These are phyloP conservation scores for Saccharomycopsis olivae DNA, from an alignment of 805 yeast genomes.

Conservation along the genomic window DNA sequence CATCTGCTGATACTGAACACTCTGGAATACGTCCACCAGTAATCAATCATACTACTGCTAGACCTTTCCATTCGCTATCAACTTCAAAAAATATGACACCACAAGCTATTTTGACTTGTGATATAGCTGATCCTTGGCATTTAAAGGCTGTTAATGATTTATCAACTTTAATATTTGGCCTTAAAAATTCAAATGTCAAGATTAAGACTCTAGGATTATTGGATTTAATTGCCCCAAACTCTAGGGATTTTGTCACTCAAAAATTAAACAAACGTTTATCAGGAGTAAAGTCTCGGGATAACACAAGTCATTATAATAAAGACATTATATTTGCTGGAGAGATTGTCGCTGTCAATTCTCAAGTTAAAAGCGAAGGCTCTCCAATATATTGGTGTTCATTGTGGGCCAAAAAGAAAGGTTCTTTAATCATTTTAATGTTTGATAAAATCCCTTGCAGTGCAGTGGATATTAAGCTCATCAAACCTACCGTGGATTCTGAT, in stretches of 20 bases:
- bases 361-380: slow-evolving; percentile 34
- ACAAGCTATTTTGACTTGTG: slow-evolving; percentile 80
- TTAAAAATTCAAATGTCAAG: slow-evolving; percentile 41
- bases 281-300: background rate
- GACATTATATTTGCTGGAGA: slow-evolving; percentile 72
- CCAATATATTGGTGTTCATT: slow-evolving; percentile 74
- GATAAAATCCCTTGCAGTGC: slow-evolving; percentile 74
- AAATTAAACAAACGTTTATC: slow-evolving; percentile 29
- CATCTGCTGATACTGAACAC: background rate
- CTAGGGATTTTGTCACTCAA: slow-evolving; percentile 56
- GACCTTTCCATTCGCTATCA: slow-evolving; percentile 54
- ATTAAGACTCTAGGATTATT: slow-evolving; percentile 53
- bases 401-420: slow-evolving; percentile 77
- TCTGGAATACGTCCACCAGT: no score
- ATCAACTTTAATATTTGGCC: slow-evolving; percentile 81
- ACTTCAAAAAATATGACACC: slow-evolving; percentile 65
- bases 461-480: slow-evolving; percentile 40
- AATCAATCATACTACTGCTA: slow-evolving; percentile 21
- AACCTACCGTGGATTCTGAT: slow-evolving; percentile 13
- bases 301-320: slow-evolving; percentile 23
- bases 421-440: slow-evolving; percentile 68
- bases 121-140: slow-evolving; percentile 63
- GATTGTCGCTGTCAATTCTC: slow-evolving; percentile 58
- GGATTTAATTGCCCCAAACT: slow-evolving; percentile 71
- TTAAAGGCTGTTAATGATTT: slow-evolving; percentile 81